A percentile compares a stretch with the other conserved stretches of the same genome.
Evolutionary conservation across 2,329 filamentous ascomycete species (phyloP).

Genomic region (Arachnomyces sp.): DNA sequence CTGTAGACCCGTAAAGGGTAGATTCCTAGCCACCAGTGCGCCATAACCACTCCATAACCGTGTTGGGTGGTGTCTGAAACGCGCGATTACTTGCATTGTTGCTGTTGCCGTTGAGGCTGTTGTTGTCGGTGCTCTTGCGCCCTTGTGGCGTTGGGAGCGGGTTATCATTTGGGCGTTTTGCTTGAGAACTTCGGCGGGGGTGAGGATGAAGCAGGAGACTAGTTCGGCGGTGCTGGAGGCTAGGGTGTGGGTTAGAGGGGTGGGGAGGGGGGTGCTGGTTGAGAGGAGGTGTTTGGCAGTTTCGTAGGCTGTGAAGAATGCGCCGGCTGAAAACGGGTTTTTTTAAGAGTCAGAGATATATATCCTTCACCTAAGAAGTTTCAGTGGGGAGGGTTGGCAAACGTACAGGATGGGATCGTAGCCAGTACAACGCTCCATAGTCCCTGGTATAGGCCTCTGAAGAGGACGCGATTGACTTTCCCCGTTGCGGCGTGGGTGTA

Average conservation of each 20-base stretch:
- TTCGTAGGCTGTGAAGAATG: conserved; percentile 90
- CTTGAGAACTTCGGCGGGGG: conserved; percentile 84
- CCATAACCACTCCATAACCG: conserved; percentile 64
- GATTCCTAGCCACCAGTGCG: conserved; percentile 69
- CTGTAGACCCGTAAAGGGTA: conserved; percentile 81
- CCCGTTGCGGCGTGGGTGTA: conserved; percentile 53
- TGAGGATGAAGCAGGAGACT: conserved; percentile 77
- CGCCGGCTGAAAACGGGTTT: conserved; percentile 53
- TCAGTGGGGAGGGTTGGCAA: not conserved
- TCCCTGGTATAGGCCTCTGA: conserved; percentile 76
- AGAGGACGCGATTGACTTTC: conserved; percentile 48
- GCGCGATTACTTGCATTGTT: conserved; percentile 48
- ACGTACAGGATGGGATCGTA: conserved; percentile 72
- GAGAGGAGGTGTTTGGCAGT: conserved; percentile 58
- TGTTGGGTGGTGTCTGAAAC: conserved; percentile 49
- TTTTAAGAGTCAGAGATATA: conserved; percentile 1
- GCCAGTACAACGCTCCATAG: conserved; percentile 76
- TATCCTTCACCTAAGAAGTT: not conserved
- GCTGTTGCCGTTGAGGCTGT: conserved; percentile 30
- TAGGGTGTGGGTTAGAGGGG: conserved; percentile 61
- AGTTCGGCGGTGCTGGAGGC: conserved; percentile 72
- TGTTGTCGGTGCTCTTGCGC: conserved; percentile 12
- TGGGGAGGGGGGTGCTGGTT: conserved; percentile 37
- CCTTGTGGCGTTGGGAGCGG: conserved; percentile 6
- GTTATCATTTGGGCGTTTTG: conserved; percentile 84